Conservation (phyloP, 2,329 filamentous ascomycete species). For the Boeremia exigua region DNA sequence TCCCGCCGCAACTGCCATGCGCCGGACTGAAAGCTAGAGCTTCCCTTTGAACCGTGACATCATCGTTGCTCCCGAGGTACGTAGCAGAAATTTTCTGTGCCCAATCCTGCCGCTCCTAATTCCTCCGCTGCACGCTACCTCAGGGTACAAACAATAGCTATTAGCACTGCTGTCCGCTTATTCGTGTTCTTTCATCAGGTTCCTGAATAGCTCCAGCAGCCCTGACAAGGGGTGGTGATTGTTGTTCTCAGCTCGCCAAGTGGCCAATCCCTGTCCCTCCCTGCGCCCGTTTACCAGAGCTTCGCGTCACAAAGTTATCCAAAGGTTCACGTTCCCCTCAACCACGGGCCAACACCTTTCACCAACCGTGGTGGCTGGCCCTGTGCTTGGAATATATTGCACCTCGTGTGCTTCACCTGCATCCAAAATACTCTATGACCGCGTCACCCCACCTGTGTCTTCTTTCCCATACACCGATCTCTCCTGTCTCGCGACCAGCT, state of each 20-base stretch:
- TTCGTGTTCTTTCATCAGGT: conserved; percentile 17
- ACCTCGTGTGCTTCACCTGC: conserved; percentile 13
- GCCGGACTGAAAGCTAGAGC: conserved; percentile 19
- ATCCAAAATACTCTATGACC: conserved; percentile 32
- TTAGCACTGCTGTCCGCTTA: conserved; percentile 19
- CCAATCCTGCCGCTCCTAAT: conserved; percentile 17
- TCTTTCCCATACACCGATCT: conserved; percentile 34
- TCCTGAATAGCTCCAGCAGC: conserved; percentile 16
- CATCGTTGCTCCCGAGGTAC: conserved; percentile 36
- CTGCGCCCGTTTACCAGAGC: conserved; percentile 29
- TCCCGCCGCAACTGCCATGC: conserved; percentile 8
- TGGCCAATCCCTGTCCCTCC: conserved; percentile 20
- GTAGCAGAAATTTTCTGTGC: conserved; percentile 23
- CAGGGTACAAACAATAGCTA: conserved; percentile 9
- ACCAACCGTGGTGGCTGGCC: conserved; percentile 35
- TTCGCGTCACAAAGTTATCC: conserved; percentile 42
- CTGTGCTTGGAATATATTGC: conserved; percentile 19
- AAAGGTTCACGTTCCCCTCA: conserved; percentile 30
- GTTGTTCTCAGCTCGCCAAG: conserved; percentile 30
- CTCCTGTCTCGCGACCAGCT: conserved; percentile 41
- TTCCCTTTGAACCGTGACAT: conserved; percentile 36
- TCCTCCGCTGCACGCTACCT: conserved; percentile 13
- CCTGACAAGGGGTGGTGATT: conserved; percentile 23
- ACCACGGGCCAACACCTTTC: conserved; percentile 28
- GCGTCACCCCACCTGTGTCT: conserved; percentile 34